Conservation (phyloP, 108 stramenopile genomes). For the Pseudonitzschia multiseries region DNA sequence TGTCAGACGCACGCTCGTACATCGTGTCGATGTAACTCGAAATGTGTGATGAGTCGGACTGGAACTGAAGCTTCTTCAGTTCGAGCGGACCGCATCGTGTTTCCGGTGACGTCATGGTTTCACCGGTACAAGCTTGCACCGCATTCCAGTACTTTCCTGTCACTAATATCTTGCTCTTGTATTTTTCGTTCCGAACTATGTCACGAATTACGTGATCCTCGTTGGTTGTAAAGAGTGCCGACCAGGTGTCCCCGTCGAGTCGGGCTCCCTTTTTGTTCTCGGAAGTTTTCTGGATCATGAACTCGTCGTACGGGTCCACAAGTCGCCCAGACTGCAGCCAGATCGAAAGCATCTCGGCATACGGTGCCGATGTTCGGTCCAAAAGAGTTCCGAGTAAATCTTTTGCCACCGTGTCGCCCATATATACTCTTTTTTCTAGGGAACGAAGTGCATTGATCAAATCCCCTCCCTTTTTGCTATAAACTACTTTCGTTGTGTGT, state of each 20-base stretch:
- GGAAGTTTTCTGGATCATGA: slow-evolving; percentile 70
- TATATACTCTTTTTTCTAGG: slow-evolving; percentile 38
- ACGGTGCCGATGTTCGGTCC: slow-evolving; percentile 72
- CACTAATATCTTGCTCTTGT: slow-evolving; percentile 61
- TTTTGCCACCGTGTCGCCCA: slow-evolving; percentile 68
- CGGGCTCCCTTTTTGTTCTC: neutral
- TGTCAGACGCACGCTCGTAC: slow-evolving; percentile 71
- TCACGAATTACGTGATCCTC: slow-evolving; percentile 54
- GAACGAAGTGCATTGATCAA: slow-evolving; percentile 68
- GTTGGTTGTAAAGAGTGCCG: slow-evolving; percentile 47
- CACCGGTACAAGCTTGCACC: slow-evolving; percentile 59
- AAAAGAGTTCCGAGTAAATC: slow-evolving; percentile 59
- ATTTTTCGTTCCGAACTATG: slow-evolving; percentile 25
- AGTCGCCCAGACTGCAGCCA: slow-evolving; percentile 86
- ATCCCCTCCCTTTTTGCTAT: slow-evolving; percentile 73
- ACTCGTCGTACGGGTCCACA: slow-evolving; percentile 88
- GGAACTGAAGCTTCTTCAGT: slow-evolving; percentile 28
- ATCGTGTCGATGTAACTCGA: slow-evolving; percentile 60
- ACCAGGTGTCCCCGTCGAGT: slow-evolving; percentile 53
- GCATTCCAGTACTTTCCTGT: slow-evolving; percentile 95
- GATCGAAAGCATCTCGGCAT: slow-evolving; percentile 75
- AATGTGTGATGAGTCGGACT: slow-evolving; percentile 47
- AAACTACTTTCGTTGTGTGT: slow-evolving; percentile 46
- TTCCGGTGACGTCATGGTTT: slow-evolving; percentile 2
- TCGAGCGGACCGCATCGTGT: slow-evolving; percentile 23